Conservation (phyloP, 352 stramenopile species). For the Nothophytophthora sp. region DNA sequence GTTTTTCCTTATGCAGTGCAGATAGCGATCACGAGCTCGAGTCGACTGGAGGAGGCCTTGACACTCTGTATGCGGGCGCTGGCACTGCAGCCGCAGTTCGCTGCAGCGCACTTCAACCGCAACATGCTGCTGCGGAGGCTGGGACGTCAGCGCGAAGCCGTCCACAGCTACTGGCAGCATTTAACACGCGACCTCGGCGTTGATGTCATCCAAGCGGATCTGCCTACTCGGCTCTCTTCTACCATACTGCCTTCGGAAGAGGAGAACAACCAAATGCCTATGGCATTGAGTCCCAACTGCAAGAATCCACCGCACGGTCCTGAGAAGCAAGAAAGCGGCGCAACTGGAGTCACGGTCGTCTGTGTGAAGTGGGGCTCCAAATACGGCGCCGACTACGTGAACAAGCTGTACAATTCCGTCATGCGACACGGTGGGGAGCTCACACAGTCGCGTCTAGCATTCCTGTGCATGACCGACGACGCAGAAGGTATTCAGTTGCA, state of each 20-base stretch:
- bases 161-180: constrained; percentile 41
- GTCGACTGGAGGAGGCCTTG: constrained; percentile 30
- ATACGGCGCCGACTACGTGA: constrained; percentile 83
- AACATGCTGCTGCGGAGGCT: constrained; percentile 62
- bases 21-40: constrained; percentile 31
- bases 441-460: constrained; percentile 18
- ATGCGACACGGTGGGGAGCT: constrained; percentile 23
- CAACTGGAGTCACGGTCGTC: constrained; percentile 42
- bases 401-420: constrained; percentile 58
- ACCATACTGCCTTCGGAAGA: constrained; percentile 24
- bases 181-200: constrained; percentile 89
- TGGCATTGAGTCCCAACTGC: background rate
- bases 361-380: constrained; percentile 89
- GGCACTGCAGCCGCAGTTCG: constrained; percentile 17
- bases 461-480: constrained; percentile 80
- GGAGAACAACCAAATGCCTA: background rate
- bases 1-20: constrained; percentile 19
- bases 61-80: constrained; percentile 40
- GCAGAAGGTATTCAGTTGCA: constrained; percentile 30
- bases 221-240: constrained; percentile 36
- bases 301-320: background rate
- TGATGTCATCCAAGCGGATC: constrained; percentile 3
- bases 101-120: constrained; percentile 62
- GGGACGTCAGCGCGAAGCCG: constrained; percentile 42
- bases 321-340: constrained; percentile 2